phyloP scores from a whole-genome alignment of 768 basidiomycete genomes.

The Amanita inopinata region DNA sequence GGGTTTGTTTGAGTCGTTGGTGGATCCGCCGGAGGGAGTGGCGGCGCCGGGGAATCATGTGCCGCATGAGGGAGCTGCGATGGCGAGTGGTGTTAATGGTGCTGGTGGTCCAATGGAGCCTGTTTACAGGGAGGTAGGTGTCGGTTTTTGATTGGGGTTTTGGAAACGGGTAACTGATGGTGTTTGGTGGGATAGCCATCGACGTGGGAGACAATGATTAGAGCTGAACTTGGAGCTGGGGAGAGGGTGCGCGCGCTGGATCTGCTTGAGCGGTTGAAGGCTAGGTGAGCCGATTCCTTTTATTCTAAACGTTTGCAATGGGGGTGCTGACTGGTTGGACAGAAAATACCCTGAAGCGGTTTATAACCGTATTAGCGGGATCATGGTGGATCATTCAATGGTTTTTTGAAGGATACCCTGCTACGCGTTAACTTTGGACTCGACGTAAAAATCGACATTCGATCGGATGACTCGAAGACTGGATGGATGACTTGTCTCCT shows the following conservation, averaged over 20 bases:
- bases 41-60: constrained; percentile 87
- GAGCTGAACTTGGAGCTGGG: constrained; percentile 77
- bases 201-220: constrained; percentile 94
- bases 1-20: constrained; percentile 67
- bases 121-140: constrained; percentile 73
- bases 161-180: neutral
- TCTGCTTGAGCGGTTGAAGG: constrained; percentile 62
- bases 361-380: constrained; percentile 69
- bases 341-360: constrained; percentile 75
- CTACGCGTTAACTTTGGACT: no score
- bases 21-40: constrained; percentile 73
- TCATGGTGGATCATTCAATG: constrained; percentile 62
- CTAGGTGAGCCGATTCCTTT: constrained; percentile 45
- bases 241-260: constrained; percentile 59
- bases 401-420: constrained; percentile 22
- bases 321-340: constrained; percentile 10
- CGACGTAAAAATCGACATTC: no score
- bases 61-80: constrained; percentile 41
- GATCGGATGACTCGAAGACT: no score
- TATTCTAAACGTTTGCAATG: neutral
- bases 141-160: constrained; percentile 4
- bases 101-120: constrained; percentile 28
- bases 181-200: constrained; percentile 46
- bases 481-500: no score
- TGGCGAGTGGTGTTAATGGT: neutral